These are phyloP conservation scores for Talaromyces proteolyticus DNA, from an alignment of 495 filamentous ascomycete genomes.

Conservation along the genomic window DNA sequence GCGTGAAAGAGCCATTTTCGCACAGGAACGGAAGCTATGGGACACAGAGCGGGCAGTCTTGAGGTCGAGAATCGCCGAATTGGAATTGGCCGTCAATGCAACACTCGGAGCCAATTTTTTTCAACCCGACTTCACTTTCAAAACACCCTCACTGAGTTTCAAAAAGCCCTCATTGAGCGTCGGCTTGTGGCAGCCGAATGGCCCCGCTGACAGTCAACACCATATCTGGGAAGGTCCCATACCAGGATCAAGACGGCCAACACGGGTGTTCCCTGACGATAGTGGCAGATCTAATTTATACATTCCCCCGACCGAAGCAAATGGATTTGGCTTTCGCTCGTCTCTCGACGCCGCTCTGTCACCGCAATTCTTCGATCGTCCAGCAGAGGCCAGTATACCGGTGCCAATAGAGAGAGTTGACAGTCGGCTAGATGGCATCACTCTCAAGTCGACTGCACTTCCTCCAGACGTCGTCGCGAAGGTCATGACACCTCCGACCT, in stretches of 20 bases:
- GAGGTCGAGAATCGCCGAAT: slow-evolving; percentile 30
- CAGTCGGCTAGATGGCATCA: slow-evolving; percentile 42
- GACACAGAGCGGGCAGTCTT: slow-evolving; percentile 32
- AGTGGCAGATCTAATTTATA: slow-evolving; percentile 14
- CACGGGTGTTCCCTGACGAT: slow-evolving; percentile 35
- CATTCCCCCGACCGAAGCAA: slow-evolving; percentile 9
- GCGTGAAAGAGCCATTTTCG: slow-evolving; percentile 30
- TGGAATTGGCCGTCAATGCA: slow-evolving; percentile 25
- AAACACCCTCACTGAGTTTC: neutral
- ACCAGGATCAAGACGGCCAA: slow-evolving; percentile 27
- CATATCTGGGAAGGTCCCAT: slow-evolving; percentile 39
- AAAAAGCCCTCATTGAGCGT: neutral
- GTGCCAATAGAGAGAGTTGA: slow-evolving; percentile 45
- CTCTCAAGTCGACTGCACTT: slow-evolving; percentile 39
- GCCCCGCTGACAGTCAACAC: slow-evolving; percentile 7
- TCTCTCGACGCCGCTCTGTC: slow-evolving; percentile 41
- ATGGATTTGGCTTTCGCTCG: slow-evolving; percentile 10
- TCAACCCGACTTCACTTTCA: slow-evolving; percentile 6
- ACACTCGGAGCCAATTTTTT: slow-evolving; percentile 3
- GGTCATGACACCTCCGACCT: slow-evolving; percentile 37
- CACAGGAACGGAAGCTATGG: slow-evolving; percentile 36
- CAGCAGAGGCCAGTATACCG: slow-evolving; percentile 18
- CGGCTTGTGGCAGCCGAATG: slow-evolving; percentile 3
- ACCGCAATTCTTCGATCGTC: slow-evolving; percentile 23
- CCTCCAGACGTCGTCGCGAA: slow-evolving; percentile 36